Percentiles rank a stretch among this genome's conserved stretches.
Evolutionary conservation across 768 basidiomycete genomes (phyloP).

Genomic region (Collybiopsis luxurians): DNA sequence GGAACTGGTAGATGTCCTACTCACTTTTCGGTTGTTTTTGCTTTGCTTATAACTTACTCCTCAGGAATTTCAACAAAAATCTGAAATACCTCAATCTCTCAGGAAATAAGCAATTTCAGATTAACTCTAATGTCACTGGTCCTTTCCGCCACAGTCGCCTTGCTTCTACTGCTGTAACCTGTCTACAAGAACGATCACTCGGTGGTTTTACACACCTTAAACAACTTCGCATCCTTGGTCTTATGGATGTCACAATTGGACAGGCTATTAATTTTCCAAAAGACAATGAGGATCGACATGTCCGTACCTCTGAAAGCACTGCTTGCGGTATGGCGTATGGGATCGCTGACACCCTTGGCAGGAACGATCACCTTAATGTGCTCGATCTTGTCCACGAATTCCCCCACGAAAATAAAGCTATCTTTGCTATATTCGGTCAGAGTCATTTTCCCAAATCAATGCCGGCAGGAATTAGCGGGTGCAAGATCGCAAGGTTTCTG

Average conservation of each 20-base stretch:
- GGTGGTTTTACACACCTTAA: constrained; percentile 88
- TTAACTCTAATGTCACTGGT: constrained; percentile 65
- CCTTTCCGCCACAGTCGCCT: constrained; percentile 19
- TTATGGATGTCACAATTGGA: constrained; percentile 92
- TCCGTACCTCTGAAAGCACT: constrained; percentile 86
- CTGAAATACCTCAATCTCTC: constrained; percentile 94
- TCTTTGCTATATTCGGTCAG: constrained; percentile 96
- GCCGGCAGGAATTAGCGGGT: constrained; percentile 50
- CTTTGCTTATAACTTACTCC: neutral
- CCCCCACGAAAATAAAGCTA: constrained; percentile 72
- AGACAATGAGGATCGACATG: constrained; percentile 84
- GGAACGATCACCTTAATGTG: constrained; percentile 77
- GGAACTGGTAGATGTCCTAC: constrained; percentile 82
- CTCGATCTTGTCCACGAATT: constrained; percentile 92
- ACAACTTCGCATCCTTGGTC: constrained; percentile 85
- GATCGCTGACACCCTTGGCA: constrained; percentile 89
- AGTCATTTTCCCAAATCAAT: constrained; percentile 45
- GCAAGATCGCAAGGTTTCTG: constrained; percentile 76
- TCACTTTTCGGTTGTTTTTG: neutral
- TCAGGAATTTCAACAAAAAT: constrained; percentile 94
- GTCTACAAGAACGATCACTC: constrained; percentile 41
- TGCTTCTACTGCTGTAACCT: constrained; percentile 7
- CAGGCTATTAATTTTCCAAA: constrained; percentile 64
- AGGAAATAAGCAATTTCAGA: constrained; percentile 94
- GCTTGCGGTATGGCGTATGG: constrained; percentile 94